Evolutionary conservation across 768 basidiomycete species (phyloP), one percentile per base, ranked within the genome.

Genomic region (Podaxis carcinomalis): DNA sequence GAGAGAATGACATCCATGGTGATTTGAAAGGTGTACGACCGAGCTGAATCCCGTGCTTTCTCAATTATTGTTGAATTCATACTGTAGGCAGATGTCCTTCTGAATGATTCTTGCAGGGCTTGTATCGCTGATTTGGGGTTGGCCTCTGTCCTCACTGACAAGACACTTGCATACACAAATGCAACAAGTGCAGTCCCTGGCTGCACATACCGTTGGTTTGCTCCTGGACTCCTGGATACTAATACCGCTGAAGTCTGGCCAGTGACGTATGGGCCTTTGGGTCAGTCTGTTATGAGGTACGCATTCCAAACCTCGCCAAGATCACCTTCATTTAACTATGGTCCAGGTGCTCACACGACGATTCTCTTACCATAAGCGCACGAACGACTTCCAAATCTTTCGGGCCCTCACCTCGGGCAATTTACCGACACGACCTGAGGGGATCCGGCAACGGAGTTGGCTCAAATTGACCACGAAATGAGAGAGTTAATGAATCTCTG

Each of bases 231-330:
- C 11, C 36, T 65, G 39, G 56, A 50, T 11, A 23, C 28, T 5
- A 16, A 39, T 19, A 2, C 51, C 25, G 21, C 6, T 32, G 47
- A 5, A 32, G 25, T 28, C n/a, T 27, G 13, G 62, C 59, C 23
- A 67, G 62, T 51, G 66, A 67, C 27, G 54, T 65, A 37, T 67
- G 65, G 51, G 57, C 66, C 21, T 63, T 65, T 62, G 62, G 58
- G 13, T 63, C 62, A 32, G 51, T 63, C 16, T 58, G 57, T 37
- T 67, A 61, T 40, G 64, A 67, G 61, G 66, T 65, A n/a, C 10
- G 52, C 9, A 13, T 37, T 21, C 9, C 19, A 4, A 25, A 4
- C 14, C 14, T 44, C 19, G 14, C 42, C 16, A n/a, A 23, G 7
- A 13, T 53, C 4, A 37, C 9, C 35, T n/a, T 39, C 1, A 53